phyloP scores from a whole-genome alignment of 768 basidiomycete species.

The Russula ochroleuca region DNA sequence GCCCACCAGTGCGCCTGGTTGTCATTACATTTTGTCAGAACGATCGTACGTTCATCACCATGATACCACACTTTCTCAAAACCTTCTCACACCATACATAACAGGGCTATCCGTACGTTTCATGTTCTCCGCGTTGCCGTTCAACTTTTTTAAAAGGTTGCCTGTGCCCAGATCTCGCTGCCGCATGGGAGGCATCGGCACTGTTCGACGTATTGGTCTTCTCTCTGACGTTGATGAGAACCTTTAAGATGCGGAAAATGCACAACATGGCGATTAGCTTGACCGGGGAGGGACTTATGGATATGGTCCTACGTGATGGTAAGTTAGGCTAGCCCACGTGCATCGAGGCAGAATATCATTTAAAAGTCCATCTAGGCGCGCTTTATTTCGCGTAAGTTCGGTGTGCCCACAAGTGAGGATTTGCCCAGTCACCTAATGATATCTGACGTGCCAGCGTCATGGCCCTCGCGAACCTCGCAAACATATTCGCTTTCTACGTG shows the following conservation, averaged over 20 bases:
- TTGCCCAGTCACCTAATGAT: slow-evolving; percentile 9
- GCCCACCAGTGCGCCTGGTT: slow-evolving; percentile 20
- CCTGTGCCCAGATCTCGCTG: slow-evolving; percentile 31
- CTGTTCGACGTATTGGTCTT: slow-evolving; percentile 48
- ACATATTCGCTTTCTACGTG: slow-evolving; percentile 43
- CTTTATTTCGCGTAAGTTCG: slow-evolving; percentile 51
- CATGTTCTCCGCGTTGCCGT: not conserved
- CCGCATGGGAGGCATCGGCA: slow-evolving; percentile 50
- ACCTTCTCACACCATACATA: not conserved
- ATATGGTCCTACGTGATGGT: slow-evolving; percentile 50
- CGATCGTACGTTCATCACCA: slow-evolving; percentile 28
- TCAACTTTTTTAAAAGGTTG: not conserved
- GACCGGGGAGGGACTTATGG: slow-evolving; percentile 37
- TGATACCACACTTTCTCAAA: not conserved
- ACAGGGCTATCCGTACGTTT: slow-evolving; percentile 30
- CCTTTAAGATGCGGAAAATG: slow-evolving; percentile 35
- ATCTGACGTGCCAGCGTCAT: slow-evolving; percentile 40
- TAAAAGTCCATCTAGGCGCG: slow-evolving; percentile 38
- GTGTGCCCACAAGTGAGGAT: not conserved
- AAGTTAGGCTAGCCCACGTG: slow-evolving; percentile 24
- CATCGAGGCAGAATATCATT: not conserved
- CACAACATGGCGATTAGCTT: slow-evolving; percentile 29
- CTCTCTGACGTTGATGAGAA: slow-evolving; percentile 45
- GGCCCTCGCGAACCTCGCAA: slow-evolving; percentile 48
- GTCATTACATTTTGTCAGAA: slow-evolving; percentile 25